A percentile compares a stretch with the other conserved stretches of the same genome.
phyloP scores from a whole-genome alignment of 768 basidiomycete species.

The Calocybe gangraenosa region DNA sequence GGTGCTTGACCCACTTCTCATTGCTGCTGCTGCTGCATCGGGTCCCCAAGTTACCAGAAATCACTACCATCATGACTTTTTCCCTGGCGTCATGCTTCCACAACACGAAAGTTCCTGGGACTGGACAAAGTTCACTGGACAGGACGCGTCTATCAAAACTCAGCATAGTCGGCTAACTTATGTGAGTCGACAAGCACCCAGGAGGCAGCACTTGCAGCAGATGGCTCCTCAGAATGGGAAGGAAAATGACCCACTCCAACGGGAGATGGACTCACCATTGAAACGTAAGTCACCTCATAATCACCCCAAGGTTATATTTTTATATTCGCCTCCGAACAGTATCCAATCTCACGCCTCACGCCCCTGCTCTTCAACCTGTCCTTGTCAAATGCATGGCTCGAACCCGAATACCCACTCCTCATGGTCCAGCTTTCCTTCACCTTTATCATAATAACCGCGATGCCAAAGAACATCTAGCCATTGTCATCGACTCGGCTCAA shows the following conservation, averaged over 20 bases:
- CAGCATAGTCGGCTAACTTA: constrained; percentile 52
- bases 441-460: constrained; percentile 93
- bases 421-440: constrained; percentile 90
- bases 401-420: constrained; percentile 94
- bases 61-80: constrained; percentile 81
- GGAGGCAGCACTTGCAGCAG: constrained; percentile 49
- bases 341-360: constrained; percentile 15
- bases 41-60: constrained; percentile 79
- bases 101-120: constrained; percentile 51
- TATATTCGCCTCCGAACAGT: constrained; percentile 23
- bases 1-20: constrained; percentile 71
- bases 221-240: constrained; percentile 36
- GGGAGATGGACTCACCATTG: constrained; percentile 34
- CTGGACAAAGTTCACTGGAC: constrained; percentile 52
- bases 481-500: constrained; percentile 91
- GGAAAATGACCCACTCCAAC: constrained; percentile 42
- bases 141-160: constrained; percentile 31
- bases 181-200: constrained; percentile 73
- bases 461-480: constrained; percentile 91
- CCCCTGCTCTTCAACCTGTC: constrained; percentile 31
- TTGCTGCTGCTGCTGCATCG: constrained; percentile 72
- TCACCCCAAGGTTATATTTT: constrained; percentile 19
- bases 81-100: constrained; percentile 52
- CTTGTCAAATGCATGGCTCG: constrained; percentile 93
- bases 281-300: constrained; percentile 35